These are phyloP conservation scores for Camellia sinensis DNA, from an alignment of 148 eudicot species.

Conservation along the genomic window DNA sequence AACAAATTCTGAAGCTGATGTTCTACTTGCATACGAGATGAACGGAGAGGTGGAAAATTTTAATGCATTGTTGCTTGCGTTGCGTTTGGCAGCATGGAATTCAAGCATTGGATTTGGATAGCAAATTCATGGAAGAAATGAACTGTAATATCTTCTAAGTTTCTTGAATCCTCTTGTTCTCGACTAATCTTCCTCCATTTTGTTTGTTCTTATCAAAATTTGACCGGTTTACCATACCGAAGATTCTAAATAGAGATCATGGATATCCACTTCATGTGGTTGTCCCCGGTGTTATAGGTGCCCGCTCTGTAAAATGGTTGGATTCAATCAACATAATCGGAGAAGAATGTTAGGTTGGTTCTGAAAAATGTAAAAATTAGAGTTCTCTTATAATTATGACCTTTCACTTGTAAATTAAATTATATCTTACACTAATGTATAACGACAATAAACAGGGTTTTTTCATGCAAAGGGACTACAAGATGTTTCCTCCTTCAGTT, in stretches of 20 bases:
- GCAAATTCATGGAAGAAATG: too few relatives aligned
- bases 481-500: conserved; percentile 95
- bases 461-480: conserved; percentile 94
- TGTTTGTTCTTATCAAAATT: neutral
- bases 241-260: conserved; percentile 95
- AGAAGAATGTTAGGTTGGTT: conserved; percentile 83
- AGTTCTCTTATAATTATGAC: too few relatives aligned
- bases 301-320: conserved; percentile 97
- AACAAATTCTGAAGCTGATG: conserved; percentile 87
- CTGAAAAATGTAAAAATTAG: neutral
- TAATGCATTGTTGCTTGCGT: neutral
- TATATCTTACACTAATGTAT: neutral
- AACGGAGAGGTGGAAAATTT: conserved; percentile 60
- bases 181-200: neutral
- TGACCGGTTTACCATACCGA: neutral
- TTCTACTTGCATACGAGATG: conserved; percentile 93
- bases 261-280: conserved; percentile 89
- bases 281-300: conserved; percentile 98
- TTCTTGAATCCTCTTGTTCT: neutral
- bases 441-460: conserved; percentile 53
- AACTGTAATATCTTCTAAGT: neutral
- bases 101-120: too few relatives aligned
- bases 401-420: neutral
- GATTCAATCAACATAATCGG: conserved; percentile 76
- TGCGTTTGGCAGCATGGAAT: too few relatives aligned